Conservation (phyloP, 345 rosid species). For the Excoecaria agallocha region DNA sequence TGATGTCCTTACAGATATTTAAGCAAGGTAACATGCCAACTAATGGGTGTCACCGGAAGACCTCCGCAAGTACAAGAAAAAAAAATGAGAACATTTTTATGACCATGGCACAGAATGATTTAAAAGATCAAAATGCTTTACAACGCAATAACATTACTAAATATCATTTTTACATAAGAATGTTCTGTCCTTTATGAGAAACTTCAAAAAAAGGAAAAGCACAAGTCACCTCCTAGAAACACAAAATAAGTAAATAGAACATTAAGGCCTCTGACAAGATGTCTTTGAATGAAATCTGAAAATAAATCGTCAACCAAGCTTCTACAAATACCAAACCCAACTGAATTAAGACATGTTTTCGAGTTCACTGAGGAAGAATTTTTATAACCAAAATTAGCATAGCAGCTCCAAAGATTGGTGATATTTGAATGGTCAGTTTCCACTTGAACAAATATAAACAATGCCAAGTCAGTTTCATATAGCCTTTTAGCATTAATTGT, state of each 20-base stretch:
- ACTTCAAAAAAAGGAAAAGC: too few species aligned
- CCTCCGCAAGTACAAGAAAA: background rate
- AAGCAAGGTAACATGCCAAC: background rate
- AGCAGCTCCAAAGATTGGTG: background rate
- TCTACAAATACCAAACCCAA: background rate
- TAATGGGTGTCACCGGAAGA: background rate
- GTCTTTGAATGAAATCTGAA: background rate
- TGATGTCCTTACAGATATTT: background rate
- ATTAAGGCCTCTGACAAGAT: background rate
- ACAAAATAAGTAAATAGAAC: background rate
- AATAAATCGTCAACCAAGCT: background rate
- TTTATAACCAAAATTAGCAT: too few species aligned
- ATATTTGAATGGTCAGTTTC: background rate
- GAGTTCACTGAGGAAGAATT: too few species aligned
- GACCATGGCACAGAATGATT: background rate
- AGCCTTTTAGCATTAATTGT: background rate
- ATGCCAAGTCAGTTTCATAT: constrained; percentile 2
- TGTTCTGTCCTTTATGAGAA: background rate
- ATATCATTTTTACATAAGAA: background rate
- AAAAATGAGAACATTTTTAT: background rate
- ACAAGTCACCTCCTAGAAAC: background rate
- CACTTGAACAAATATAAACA: background rate
- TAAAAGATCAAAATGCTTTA: background rate
- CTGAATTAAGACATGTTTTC: too few species aligned
- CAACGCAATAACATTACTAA: background rate